Conservation (phyloP, 495 filamentous ascomycete genomes). For the Penicillium pulvis region DNA sequence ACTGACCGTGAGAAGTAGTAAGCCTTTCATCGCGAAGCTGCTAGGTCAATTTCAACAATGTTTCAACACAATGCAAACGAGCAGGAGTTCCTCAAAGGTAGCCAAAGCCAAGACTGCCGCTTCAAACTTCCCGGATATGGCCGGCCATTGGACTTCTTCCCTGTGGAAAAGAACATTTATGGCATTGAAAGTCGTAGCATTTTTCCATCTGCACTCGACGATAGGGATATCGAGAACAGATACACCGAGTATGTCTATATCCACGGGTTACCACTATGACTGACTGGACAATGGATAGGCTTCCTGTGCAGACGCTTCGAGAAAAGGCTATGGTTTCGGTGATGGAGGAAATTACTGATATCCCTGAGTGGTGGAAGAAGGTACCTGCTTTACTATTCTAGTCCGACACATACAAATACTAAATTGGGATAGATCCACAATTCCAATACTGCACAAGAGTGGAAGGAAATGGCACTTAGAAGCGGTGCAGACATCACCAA, state of each 20-base stretch:
- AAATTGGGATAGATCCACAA: conserved; percentile 38
- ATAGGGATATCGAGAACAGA: conserved; percentile 37
- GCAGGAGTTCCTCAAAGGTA: conserved; percentile 2
- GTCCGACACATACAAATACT: not conserved
- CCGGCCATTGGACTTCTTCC: conserved; percentile 39
- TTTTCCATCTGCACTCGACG: conserved; percentile 36
- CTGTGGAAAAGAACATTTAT: conserved; percentile 34
- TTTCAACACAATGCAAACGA: conserved; percentile 22
- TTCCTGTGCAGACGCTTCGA: conserved; percentile 41
- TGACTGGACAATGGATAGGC: conserved; percentile 15
- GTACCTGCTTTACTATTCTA: conserved; percentile 24
- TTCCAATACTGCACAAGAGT: conserved; percentile 36
- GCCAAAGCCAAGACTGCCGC: conserved; percentile 16
- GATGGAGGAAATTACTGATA: conserved; percentile 49
- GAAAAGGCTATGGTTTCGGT: conserved; percentile 40
- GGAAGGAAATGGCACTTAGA: conserved; percentile 38
- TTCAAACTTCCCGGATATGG: conserved; percentile 44
- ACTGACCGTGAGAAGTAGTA: not conserved
- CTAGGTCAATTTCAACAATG: conserved; percentile 15
- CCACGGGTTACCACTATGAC: not conserved
- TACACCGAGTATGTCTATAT: conserved; percentile 32
- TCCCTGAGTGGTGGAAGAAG: conserved; percentile 54
- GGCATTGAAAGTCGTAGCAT: conserved; percentile 29
- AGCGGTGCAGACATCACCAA: conserved; percentile 38
- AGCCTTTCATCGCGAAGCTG: not conserved